A percentile compares a stretch with the other conserved stretches of the same genome.
These are phyloP conservation scores for Globisporangium heterothallicum DNA, from an alignment of 352 stramenopile species.

Conservation along the genomic window DNA sequence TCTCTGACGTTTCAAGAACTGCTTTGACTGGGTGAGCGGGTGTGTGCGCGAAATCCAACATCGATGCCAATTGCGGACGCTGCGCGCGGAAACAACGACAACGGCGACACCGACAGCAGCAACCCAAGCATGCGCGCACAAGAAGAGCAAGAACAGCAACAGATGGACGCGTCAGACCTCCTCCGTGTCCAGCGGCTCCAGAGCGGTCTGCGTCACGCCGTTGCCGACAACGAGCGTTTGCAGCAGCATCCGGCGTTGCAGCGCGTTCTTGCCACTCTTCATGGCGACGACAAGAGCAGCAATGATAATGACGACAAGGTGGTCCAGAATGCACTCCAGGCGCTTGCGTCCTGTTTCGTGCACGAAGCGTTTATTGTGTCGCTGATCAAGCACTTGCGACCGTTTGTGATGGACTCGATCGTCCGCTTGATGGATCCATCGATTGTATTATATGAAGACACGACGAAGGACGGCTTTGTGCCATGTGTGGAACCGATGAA, in stretches of 20 bases:
- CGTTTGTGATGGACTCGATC: slow-evolving; percentile 70
- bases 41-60: slow-evolving; percentile 2
- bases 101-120: not conserved
- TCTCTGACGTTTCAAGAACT: slow-evolving; percentile 15
- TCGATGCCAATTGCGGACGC: not conserved
- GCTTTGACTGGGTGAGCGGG: not conserved
- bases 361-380: slow-evolving; percentile 36
- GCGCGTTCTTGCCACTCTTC: not conserved
- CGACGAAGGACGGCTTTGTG: slow-evolving; percentile 1
- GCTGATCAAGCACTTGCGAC: slow-evolving; percentile 55
- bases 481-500: slow-evolving; percentile 45
- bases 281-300: slow-evolving; percentile 3
- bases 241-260: slow-evolving; percentile 35
- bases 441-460: slow-evolving; percentile 40
- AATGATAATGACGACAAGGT: slow-evolving; percentile 17
- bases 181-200: slow-evolving; percentile 28
- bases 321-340: slow-evolving; percentile 34
- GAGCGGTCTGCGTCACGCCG: slow-evolving; percentile 16
- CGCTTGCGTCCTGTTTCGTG: slow-evolving; percentile 47
- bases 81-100: slow-evolving; percentile 2
- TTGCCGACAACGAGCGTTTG: slow-evolving; percentile 19
- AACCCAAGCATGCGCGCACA: slow-evolving; percentile 1
- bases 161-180: slow-evolving; percentile 14
- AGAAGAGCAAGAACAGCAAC: slow-evolving; percentile 6
- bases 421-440: slow-evolving; percentile 51